Percentiles rank a stretch among this genome's conserved stretches.
These are phyloP conservation scores for Yamadazyma pseudoaaseri DNA, from an alignment of 1,139 yeast genomes.

Conservation along the genomic window DNA sequence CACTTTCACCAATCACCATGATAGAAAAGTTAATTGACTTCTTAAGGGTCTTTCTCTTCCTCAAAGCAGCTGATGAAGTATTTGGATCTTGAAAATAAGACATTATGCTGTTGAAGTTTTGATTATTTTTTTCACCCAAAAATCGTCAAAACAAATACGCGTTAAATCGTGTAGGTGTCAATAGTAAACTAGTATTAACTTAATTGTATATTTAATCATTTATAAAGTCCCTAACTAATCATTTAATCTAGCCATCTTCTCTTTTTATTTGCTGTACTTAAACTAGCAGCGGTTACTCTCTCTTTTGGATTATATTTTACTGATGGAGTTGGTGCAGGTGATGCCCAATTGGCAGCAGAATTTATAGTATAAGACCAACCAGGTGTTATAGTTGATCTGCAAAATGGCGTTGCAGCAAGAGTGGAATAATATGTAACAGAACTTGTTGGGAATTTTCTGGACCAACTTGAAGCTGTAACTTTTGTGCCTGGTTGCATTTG, in stretches of 20 bases:
- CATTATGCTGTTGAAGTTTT: conserved; percentile 5
- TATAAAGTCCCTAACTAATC: not conserved
- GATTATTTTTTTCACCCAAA: not conserved
- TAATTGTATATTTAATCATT: too few relatives aligned
- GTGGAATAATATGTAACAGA: conserved; percentile 59
- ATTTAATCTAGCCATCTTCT: conserved; percentile 35
- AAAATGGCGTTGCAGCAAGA: conserved; percentile 39
- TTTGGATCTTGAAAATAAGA: conserved; percentile 17
- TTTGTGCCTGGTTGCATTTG: conserved; percentile 71
- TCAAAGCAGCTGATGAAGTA: conserved; percentile 38
- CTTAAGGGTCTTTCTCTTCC: conserved; percentile 57
- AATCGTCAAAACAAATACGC: conserved; percentile 1
- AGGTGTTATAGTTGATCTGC: conserved; percentile 67
- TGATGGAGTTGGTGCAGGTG: conserved; percentile 66
- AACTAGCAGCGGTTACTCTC: conserved; percentile 38
- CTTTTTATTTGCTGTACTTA: conserved; percentile 35
- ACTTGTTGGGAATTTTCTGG: conserved; percentile 62
- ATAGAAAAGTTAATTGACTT: conserved; percentile 54
- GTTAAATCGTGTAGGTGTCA: not conserved
- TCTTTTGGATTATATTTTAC: conserved; percentile 42
- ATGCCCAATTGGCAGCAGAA: conserved; percentile 66
- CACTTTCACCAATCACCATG: conserved; percentile 61
- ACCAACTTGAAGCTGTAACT: conserved; percentile 67
- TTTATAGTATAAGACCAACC: conserved; percentile 76
- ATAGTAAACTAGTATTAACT: too few relatives aligned